Base-by-base conservation (phyloP, 768 basidiomycete genomes). In the Dentipellis fragilis region DNA sequence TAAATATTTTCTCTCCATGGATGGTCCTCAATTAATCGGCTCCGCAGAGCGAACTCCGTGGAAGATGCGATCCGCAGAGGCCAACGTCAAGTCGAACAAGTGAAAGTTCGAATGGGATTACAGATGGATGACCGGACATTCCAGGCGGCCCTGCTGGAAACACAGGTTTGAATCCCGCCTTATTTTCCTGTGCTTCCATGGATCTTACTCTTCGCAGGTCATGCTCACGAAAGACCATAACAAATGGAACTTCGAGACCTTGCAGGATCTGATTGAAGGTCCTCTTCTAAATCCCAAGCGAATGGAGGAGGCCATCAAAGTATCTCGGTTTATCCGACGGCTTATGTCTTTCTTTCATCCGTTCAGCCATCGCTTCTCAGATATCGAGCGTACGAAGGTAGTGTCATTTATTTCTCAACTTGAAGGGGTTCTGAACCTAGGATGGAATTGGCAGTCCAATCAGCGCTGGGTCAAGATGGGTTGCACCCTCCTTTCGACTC, bases 41-140 rank as follows among this genome's bases (percentile, higher is more conserved):
- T 8, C 16, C 49, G 34, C 57, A 86, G 87, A 66, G 87, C 87
- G 5, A 89, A 87, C 63, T 89, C 84, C 34, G 75, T 87, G 1
- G 91, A 94, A 64, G 95, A 97, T 63, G 80, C 89, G 2, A 79
- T 94, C 35, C 81, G 89, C 34, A 79, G 93, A 48, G 89, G 89
- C 11, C 94, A 96, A 69, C 77, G 89, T 58, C 91, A 93, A 62
- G 86, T 94, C 2, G 92, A 96, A 63, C 89, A 93, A 63, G 85
- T 81, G 22, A 93, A 90, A 69, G 75, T 96, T 54, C 91, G 93
- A 66, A 79, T 88, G 65, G 88, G 86, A 57, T 83, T 96, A 80
- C 89, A 92, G 70, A 90, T 98, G 82, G 96, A 99, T 66, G 96
- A 98, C 68, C 85, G 79, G 67, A 80, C 87, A 4, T 99, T 98